Evolutionary conservation across 257 asterid genomes (phyloP).

Genomic region (Nicotiana tomentosiformis): DNA sequence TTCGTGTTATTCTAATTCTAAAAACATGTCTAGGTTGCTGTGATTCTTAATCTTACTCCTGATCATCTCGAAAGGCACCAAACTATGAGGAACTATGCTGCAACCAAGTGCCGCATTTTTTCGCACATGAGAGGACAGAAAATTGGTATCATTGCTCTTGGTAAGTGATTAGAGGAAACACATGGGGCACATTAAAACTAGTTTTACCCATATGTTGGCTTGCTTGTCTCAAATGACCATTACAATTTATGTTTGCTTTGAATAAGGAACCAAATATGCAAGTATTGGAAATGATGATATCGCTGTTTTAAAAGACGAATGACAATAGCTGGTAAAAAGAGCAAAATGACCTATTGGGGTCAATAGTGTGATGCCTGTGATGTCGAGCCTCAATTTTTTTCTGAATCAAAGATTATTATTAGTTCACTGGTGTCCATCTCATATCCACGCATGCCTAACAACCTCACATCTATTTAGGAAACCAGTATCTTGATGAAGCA

Average conservation of each 20-base stretch:
- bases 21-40: conserved; percentile 23
- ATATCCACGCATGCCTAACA: neutral
- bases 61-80: conserved; percentile 46
- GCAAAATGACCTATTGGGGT: too few species aligned
- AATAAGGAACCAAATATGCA: too few species aligned
- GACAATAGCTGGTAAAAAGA: too few species aligned
- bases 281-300: too few species aligned
- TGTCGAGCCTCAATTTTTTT: too few species aligned
- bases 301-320: too few species aligned
- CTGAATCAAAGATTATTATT: neutral
- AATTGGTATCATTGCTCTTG: conserved; percentile 35
- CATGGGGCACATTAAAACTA: too few species aligned
- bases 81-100: conserved; percentile 29
- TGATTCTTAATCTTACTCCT: conserved; percentile 36
- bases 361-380: too few species aligned
- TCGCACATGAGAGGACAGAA: conserved; percentile 25
- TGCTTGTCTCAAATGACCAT: too few species aligned
- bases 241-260: too few species aligned
- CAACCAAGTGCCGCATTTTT: conserved; percentile 27
- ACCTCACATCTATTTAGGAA: conserved; percentile 17
- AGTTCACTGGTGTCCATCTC: neutral
- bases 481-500: conserved; percentile 27
- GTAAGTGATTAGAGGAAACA: conserved; percentile 3
- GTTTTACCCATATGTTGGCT: too few species aligned
- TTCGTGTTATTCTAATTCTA: neutral